phyloP scores from a whole-genome alignment of 2,329 filamentous ascomycete species.

The Dactylellina leptospora region DNA sequence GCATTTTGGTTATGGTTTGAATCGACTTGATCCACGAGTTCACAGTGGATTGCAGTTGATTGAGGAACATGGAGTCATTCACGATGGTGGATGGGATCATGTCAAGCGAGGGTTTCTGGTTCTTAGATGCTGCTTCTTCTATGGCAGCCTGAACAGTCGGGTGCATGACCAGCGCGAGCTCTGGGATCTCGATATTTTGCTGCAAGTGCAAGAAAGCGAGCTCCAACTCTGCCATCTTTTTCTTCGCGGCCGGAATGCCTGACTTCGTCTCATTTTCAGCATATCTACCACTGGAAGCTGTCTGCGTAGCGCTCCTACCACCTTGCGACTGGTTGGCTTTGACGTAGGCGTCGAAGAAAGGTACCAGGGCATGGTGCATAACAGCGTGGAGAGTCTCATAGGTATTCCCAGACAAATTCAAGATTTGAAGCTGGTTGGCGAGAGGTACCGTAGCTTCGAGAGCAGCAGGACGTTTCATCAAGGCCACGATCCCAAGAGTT shows the following conservation, averaged over 20 bases:
- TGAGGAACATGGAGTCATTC: slow-evolving; percentile 89
- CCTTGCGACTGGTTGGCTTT: slow-evolving; percentile 74
- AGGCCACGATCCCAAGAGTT: slow-evolving; percentile 84
- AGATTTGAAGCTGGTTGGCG: slow-evolving; percentile 87
- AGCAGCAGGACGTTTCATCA: slow-evolving; percentile 87
- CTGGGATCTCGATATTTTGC: slow-evolving; percentile 97
- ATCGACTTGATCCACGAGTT: slow-evolving; percentile 99
- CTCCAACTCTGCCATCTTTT: slow-evolving; percentile 93
- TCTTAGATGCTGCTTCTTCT: slow-evolving; percentile 75
- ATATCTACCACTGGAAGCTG: slow-evolving; percentile 73
- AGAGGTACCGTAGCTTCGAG: slow-evolving; percentile 85
- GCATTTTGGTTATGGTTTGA: slow-evolving; percentile 92
- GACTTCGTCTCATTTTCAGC: slow-evolving; percentile 50
- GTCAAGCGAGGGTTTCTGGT: slow-evolving; percentile 77
- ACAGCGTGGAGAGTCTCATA: slow-evolving; percentile 93
- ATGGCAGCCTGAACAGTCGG: slow-evolving; percentile 86
- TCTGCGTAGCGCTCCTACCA: slow-evolving; percentile 57
- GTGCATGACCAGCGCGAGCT: slow-evolving; percentile 85
- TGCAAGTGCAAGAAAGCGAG: slow-evolving; percentile 89
- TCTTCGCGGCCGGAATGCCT: slow-evolving; percentile 95
- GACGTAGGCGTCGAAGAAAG: slow-evolving; percentile 97
- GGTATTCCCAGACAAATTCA: slow-evolving; percentile 85
- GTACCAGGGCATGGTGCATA: slow-evolving; percentile 87
- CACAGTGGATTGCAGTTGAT: slow-evolving; percentile 89
- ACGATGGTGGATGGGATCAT: slow-evolving; percentile 78